Evolutionary conservation across 768 basidiomycete genomes (phyloP).

Genomic region (Russula brevipes): DNA sequence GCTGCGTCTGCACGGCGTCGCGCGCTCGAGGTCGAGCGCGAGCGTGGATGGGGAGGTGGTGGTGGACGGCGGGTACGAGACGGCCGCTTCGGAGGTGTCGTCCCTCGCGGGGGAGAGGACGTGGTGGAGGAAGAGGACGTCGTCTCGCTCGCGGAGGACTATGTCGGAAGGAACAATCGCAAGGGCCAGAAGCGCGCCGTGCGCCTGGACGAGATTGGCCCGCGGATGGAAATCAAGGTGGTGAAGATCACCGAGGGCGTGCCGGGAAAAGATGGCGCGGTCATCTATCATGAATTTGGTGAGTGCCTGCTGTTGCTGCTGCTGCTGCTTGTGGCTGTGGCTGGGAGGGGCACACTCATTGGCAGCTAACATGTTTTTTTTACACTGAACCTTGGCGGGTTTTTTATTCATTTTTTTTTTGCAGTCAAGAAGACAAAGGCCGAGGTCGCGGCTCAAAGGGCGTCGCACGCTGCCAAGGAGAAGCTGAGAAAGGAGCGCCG

Average conservation of each 20-base stretch:
- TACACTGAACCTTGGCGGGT: too few species aligned
- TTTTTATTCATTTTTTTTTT: background rate
- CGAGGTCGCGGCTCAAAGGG: slow-evolving; percentile 59
- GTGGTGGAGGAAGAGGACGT: slow-evolving; percentile 79
- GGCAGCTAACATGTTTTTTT: too few species aligned
- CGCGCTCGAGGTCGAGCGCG: slow-evolving; percentile 21
- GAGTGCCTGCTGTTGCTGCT: slow-evolving; percentile 28
- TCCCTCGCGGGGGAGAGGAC: slow-evolving; percentile 83
- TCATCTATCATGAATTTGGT: slow-evolving; percentile 95
- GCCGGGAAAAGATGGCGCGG: slow-evolving; percentile 88
- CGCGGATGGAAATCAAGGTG: slow-evolving; percentile 86
- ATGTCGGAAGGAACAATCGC: slow-evolving; percentile 91
- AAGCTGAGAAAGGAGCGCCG: slow-evolving; percentile 70
- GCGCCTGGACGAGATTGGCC: slow-evolving; percentile 88
- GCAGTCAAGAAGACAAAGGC: slow-evolving; percentile 90
- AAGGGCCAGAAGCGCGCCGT: slow-evolving; percentile 90
- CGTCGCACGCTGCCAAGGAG: slow-evolving; percentile 72
- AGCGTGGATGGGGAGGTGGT: slow-evolving; percentile 44
- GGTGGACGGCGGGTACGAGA: slow-evolving; percentile 46
- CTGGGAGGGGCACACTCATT: too few species aligned
- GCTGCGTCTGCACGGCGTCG: slow-evolving; percentile 44
- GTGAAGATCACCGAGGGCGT: slow-evolving; percentile 94
- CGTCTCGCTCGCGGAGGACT: slow-evolving; percentile 84
- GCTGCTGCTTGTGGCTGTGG: background rate
- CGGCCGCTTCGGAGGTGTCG: slow-evolving; percentile 59